These are phyloP conservation scores for Amphichorda felina DNA, from an alignment of 2,329 filamentous ascomycete species.

Conservation along the genomic window DNA sequence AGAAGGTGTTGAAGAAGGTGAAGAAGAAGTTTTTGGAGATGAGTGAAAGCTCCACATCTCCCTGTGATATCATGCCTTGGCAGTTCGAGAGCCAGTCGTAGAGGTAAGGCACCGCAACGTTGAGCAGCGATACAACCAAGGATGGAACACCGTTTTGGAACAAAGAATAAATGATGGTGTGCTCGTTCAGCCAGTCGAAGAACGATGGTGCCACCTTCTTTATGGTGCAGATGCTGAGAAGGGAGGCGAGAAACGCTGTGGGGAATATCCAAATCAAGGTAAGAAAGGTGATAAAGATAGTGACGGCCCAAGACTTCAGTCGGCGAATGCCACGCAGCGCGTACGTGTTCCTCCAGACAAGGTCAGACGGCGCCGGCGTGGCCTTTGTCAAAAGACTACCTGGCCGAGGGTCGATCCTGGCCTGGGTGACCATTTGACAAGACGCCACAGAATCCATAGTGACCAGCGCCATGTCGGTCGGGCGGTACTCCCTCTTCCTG, in stretches of 20 bases:
- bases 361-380: slow-evolving; percentile 78
- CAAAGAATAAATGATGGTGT: slow-evolving; percentile 61
- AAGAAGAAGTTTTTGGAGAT: slow-evolving; percentile 99
- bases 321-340: slow-evolving; percentile 62
- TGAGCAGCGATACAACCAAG: slow-evolving; percentile 72
- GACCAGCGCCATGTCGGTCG: slow-evolving; percentile 83
- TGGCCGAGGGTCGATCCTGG: slow-evolving; percentile 81
- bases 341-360: slow-evolving; percentile 96
- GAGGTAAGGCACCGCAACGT: slow-evolving; percentile 80
- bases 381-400: slow-evolving; percentile 74
- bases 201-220: slow-evolving; percentile 59
- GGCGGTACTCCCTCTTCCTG: slow-evolving; percentile 62
- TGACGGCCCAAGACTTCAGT: slow-evolving; percentile 72
- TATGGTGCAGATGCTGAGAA: slow-evolving; percentile 75
- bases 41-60: slow-evolving; percentile 85
- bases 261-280: slow-evolving; percentile 83
- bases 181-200: slow-evolving; percentile 52
- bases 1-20: slow-evolving; percentile 97
- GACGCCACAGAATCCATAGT: slow-evolving; percentile 95
- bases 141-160: slow-evolving; percentile 85
- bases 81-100: slow-evolving; percentile 87
- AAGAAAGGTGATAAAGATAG: slow-evolving; percentile 67
- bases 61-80: slow-evolving; percentile 91
- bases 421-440: slow-evolving; percentile 91
- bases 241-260: slow-evolving; percentile 64